Evolutionary conservation across 129 eudicot species (phyloP), one percentile per base, ranked within the genome.

Genomic region (Escallonia herrerae): DNA sequence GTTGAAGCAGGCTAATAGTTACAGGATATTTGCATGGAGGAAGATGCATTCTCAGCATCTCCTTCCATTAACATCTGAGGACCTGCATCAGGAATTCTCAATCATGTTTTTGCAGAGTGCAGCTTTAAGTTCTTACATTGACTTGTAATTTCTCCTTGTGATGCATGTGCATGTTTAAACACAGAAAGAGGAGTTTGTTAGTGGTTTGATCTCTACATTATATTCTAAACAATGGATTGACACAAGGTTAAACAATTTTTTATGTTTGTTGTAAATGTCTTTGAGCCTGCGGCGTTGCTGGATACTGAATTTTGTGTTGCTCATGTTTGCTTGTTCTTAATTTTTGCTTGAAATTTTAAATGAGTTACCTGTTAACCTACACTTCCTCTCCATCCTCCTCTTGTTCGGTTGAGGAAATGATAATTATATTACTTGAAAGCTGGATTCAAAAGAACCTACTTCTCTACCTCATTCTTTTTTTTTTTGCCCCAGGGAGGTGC

Each of bases 401-500:
- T 0, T 8, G n/a, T 49, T 15, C 7, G 2, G 0, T 3, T 0
- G n/a, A 51, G 4, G n/a, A 51, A 51, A 1, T 22, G 33, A 22
- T 22, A 22, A 22, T 22, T 22, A 22, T 22, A 22, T 22, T 22
- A 22, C 33, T 22, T 22, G 42, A 14, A 4, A 15, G 57, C 22
- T 52, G 70, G 60, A 43, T 53, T n/a, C 13, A 0, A 14, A 14
- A 66, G 6, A 57, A 63, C 64, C 40, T 68, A 5, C n/a, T 22
- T 8, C 53, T 49, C 66, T 63, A n/a, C 49, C 11, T 40, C 61
- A 9, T 37, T 22, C 33, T 67, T 11, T 53, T 15, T 12, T 59
- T 56, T 39, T 69, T 62, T 13, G 74, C 48, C 67, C 65, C 82
- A 94, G 99, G 79, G 78, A 63, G 97, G 97, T 72, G 84, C 86